Conservation (phyloP, 805 yeast genomes). For the Ogataea corticis region DNA sequence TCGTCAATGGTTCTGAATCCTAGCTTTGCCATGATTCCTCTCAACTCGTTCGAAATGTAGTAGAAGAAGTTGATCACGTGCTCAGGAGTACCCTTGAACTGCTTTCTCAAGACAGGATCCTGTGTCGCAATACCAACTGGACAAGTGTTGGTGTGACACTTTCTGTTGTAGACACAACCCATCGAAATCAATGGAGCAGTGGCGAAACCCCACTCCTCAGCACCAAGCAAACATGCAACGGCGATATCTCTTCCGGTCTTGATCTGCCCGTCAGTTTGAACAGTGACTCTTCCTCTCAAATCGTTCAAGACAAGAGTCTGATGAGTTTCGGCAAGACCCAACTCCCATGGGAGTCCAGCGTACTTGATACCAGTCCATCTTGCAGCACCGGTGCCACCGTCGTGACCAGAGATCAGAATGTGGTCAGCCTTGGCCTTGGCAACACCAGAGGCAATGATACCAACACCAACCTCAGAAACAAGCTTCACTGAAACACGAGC, state of each 20-base stretch:
- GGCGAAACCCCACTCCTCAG: constrained; percentile 98
- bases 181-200: constrained; percentile 94
- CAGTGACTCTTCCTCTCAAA: constrained; percentile 90
- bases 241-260: constrained; percentile 98
- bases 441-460: constrained; percentile 98
- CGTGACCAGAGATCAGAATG: constrained; percentile 93
- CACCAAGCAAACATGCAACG: constrained; percentile 93
- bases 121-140: constrained; percentile 99
- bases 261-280: constrained; percentile 98
- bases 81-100: constrained; percentile 96
- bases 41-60: constrained; percentile 88
- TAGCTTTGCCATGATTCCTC: constrained; percentile 89
- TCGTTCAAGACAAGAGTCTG: constrained; percentile 96
- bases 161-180: constrained; percentile 97
- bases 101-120: constrained; percentile 89
- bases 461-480: constrained; percentile 98
- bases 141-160: constrained; percentile 90
- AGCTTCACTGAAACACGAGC: constrained; percentile 95
- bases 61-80: constrained; percentile 97
- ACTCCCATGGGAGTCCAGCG: constrained; percentile 99
- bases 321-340: constrained; percentile 97
- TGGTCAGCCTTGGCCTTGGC: constrained; percentile 99
- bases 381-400: constrained; percentile 99
- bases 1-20: constrained; percentile 96
- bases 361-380: constrained; percentile 95